These are phyloP conservation scores for Combretum micranthum DNA, from an alignment of 345 rosid species.

Conservation along the genomic window DNA sequence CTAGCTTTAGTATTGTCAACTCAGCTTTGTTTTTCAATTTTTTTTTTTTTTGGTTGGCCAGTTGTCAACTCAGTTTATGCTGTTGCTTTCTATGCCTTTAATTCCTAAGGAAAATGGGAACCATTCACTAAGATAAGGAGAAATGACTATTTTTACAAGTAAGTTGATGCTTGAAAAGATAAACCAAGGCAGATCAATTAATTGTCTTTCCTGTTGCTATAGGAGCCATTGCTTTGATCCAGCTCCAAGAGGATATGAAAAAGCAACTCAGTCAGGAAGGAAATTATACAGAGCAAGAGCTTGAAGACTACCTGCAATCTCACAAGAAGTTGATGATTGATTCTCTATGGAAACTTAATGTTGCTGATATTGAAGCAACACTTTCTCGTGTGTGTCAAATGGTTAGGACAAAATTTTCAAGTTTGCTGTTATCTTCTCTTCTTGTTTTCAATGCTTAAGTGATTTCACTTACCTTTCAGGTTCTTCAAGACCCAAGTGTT, in stretches of 20 bases:
- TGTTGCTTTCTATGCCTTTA: no score
- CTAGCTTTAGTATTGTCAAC: no score
- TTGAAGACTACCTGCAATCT: conserved; percentile 77
- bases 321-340: conserved; percentile 90
- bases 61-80: no score
- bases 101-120: no score
- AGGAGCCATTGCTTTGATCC: conserved; percentile 97
- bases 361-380: conserved; percentile 93
- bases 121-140: no score
- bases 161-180: not conserved
- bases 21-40: no score
- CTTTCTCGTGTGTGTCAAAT: conserved; percentile 96
- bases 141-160: not conserved
- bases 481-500: conserved; percentile 81
- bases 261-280: conserved; percentile 80
- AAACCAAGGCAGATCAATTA: not conserved
- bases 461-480: conserved; percentile 41
- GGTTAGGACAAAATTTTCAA: conserved; percentile 37
- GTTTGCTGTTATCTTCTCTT: conserved; percentile 12
- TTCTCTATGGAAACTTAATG: conserved; percentile 97
- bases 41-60: no score
- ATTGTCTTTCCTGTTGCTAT: conserved; percentile 16
- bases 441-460: conserved; percentile 11
- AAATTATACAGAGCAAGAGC: conserved; percentile 81
- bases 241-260: conserved; percentile 97